Percentiles rank a stretch among this genome's conserved stretches.
phyloP scores from a whole-genome alignment of 2,329 filamentous ascomycete species.

The Huntiella savannae region DNA sequence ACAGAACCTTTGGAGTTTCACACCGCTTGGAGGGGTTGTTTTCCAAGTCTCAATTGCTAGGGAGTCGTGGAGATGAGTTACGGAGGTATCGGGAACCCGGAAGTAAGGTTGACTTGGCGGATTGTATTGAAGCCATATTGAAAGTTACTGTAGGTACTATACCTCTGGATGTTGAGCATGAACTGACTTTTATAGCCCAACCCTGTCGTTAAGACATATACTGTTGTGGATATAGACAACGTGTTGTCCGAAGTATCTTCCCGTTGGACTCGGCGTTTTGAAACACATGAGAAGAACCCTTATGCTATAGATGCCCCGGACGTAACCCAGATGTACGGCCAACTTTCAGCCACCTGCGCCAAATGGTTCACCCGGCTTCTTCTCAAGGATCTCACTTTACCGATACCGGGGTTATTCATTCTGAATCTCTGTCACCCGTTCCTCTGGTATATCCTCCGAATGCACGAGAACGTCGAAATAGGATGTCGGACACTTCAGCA shows the following conservation, averaged over 20 bases:
- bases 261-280: slow-evolving; percentile 40
- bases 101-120: slow-evolving; percentile 45
- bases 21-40: slow-evolving; percentile 48
- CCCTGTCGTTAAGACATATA: not conserved
- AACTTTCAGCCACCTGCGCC: slow-evolving; percentile 37
- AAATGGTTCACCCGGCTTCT: slow-evolving; percentile 79
- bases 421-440: slow-evolving; percentile 46
- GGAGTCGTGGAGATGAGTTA: slow-evolving; percentile 42
- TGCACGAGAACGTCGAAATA: slow-evolving; percentile 47
- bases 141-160: slow-evolving; percentile 31
- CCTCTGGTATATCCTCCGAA: slow-evolving; percentile 48
- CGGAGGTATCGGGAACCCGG: slow-evolving; percentile 40
- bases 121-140: slow-evolving; percentile 49
- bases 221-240: not conserved
- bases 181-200: not conserved
- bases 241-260: slow-evolving; percentile 59
- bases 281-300: slow-evolving; percentile 53
- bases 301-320: slow-evolving; percentile 34
- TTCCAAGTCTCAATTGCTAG: slow-evolving; percentile 44
- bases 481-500: slow-evolving; percentile 36
- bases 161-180: not conserved
- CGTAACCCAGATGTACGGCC: slow-evolving; percentile 14
- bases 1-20: slow-evolving; percentile 59
- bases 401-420: slow-evolving; percentile 36
- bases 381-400: slow-evolving; percentile 52